Evolutionary conservation across 2,329 filamentous ascomycete genomes (phyloP), one percentile per base, ranked within the genome.

Genomic region (Knufia fluminis): DNA sequence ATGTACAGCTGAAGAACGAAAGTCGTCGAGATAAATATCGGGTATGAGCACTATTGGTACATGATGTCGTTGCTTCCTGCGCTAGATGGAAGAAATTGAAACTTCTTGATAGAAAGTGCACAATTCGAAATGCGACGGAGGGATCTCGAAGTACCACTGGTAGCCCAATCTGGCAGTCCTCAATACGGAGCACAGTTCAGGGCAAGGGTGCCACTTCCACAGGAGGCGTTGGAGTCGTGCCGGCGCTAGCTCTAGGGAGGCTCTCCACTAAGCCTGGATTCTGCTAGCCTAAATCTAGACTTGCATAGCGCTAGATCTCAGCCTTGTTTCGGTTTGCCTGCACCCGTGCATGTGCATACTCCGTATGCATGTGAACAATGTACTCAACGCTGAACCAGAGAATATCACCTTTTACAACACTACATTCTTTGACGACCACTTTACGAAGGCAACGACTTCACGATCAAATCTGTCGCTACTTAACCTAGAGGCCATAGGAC

Each of bases 11-110:
- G 35, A 38, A 35, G 32, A 28, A 43, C 47, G 24, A 31, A 46
- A 32, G 32, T 28, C 26, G 26, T 6, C 6, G 6, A 28, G 33
- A 26, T 31, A 31, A 14, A 14, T 31, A 46, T 31, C 20, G n/a
- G 20, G 52, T 42, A 53, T 31, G 40, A 44, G 48, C 42, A 24
- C 28, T 43, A 44, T 43, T 48, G 45, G 52, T 53, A 52, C 53
- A 57, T 57, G 16, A 41, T 50, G 45, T 28, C 31, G 16, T 20
- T 33, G 20, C 16, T 20, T 28, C 23, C 26, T 4, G 31, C 10
- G 19, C 14, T 43, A 20, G 22, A 41, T 26, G 40, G 19, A 26
- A 43, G 40, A 43, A 14, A 43, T 4, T 22, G 24, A 17, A 26
- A 3, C 22, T n/a, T 8, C 3, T 4, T n/a, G 40, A 26, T 43